Evolutionary conservation across 805 yeast species (phyloP).

Genomic region (Ogataea angusta): DNA sequence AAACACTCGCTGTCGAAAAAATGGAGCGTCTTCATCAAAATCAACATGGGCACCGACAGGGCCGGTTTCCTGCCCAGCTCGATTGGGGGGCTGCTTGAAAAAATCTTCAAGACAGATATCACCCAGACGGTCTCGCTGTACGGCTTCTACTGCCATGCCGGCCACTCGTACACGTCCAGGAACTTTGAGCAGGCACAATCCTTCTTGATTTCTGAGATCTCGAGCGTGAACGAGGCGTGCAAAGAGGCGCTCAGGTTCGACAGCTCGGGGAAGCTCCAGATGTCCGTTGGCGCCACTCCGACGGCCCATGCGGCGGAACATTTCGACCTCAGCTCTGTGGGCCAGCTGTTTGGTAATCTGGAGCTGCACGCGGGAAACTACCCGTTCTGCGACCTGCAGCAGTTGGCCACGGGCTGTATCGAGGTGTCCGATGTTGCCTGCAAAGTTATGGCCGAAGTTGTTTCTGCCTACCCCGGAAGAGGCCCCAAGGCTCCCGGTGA

Average conservation of each 20-base stretch:
- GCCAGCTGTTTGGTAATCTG: constrained; percentile 38
- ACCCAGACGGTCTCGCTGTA: constrained; percentile 41
- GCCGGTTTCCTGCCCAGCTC: constrained; percentile 50
- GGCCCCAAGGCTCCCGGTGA: constrained; percentile 54
- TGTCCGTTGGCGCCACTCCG: constrained; percentile 83
- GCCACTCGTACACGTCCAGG: constrained; percentile 61
- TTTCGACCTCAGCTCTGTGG: constrained; percentile 17
- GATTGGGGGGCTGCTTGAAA: constrained; percentile 36
- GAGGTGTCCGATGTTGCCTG: constrained; percentile 44
- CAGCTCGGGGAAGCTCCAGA: constrained; percentile 38
- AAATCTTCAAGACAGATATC: constrained; percentile 25
- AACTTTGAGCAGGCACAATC: constrained; percentile 44
- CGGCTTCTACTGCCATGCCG: constrained; percentile 80
- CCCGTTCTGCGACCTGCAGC: constrained; percentile 71
- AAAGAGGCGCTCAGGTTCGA: constrained; percentile 35
- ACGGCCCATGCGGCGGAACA: constrained; percentile 59
- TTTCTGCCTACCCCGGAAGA: constrained; percentile 57
- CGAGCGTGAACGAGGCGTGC: constrained; percentile 54
- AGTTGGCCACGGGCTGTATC: constrained; percentile 65
- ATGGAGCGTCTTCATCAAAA: constrained; percentile 67
- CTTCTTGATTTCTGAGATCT: constrained; percentile 53
- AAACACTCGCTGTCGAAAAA: constrained; percentile 27
- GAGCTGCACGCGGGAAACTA: constrained; percentile 85
- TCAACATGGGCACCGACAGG: constrained; percentile 68
- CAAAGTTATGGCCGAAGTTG: constrained; percentile 54